Base-by-base conservation (phyloP, 2,329 filamentous ascomycete species). In the Claviceps sp. region DNA sequence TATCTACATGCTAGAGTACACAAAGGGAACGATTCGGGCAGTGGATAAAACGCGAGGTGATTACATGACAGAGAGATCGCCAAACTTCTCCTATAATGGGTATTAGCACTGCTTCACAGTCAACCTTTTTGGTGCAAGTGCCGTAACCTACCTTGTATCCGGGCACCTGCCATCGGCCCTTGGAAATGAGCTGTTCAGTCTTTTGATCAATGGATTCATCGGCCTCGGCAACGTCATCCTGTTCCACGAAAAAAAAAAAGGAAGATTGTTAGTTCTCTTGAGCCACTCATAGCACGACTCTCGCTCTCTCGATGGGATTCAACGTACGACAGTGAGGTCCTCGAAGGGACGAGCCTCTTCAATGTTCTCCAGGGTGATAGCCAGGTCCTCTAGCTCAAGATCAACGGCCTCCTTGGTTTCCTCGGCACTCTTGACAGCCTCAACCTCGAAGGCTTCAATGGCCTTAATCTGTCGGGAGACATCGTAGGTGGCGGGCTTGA, bases 181-280 rank as follows among this genome's bases (percentile, higher is more conserved):
- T 96, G 72, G 88, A 88, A 60, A 98, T 90, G 69, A 98, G 82
- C 75, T 93, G 84, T 65, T 84, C 76, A 63, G 91, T 95, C 81
- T 94, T 94, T 82, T 95, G 84, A 76, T 97, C 91, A 71, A 98
- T 96, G 61, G 95, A 91, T 64, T 93, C 90, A 71, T 90, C 88
- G 63, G 91, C 93, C 62, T 87, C 82, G 57, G 87, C 88, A 71
- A 98, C 86, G 67, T 98, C 93, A 71, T 97, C 93, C 88, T 95
- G 65, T 58, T 58, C 47, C 53, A 34, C 30, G 30, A 9, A 34
- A 44, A 24, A 44, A 44, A 22, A 16, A 41, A 4, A 9, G 16
- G 6, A 44, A 20, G 13, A 44, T 24, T 24, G 16, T 44, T 26
- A 44, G 22, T 44, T 24, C 42, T 24, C 22, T 13, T 24, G 5